phyloP scores from a whole-genome alignment of 805 yeast species.

The Metschnikowia matae region DNA sequence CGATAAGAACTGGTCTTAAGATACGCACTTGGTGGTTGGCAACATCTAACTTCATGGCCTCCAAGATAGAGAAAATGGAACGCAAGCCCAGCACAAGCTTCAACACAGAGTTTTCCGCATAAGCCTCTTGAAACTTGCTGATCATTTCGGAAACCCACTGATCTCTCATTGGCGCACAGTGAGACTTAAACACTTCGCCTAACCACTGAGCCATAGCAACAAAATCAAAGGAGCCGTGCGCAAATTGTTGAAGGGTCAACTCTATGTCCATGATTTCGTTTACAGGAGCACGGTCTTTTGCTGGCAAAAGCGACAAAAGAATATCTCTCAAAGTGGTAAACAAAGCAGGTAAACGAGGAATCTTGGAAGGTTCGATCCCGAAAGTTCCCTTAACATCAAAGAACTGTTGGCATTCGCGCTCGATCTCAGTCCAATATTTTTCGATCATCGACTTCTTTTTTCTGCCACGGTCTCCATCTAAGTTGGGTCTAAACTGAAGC shows the following conservation, averaged over 20 bases:
- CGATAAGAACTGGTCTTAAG: conserved; percentile 75
- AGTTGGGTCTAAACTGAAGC: conserved; percentile 83
- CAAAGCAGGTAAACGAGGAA: conserved; percentile 57
- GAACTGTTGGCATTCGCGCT: conserved; percentile 56
- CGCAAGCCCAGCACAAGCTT: conserved; percentile 72
- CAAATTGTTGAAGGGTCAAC: conserved; percentile 68
- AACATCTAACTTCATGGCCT: conserved; percentile 91
- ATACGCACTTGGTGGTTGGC: conserved; percentile 92
- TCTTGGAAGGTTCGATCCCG: conserved; percentile 16
- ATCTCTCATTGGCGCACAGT: conserved; percentile 96
- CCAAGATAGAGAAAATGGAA: conserved; percentile 75
- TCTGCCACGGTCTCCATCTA: conserved; percentile 87
- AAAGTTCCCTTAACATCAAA: conserved; percentile 18
- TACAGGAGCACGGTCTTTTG: conserved; percentile 64
- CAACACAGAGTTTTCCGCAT: conserved; percentile 39
- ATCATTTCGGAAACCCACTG: conserved; percentile 84
- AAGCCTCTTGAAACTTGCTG: conserved; percentile 49
- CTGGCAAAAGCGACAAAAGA: conserved; percentile 68
- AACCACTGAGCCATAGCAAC: conserved; percentile 70
- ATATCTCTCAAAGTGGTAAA: conserved; percentile 78
- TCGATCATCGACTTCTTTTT: conserved; percentile 73
- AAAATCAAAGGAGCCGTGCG: conserved; percentile 69
- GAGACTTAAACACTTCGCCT: conserved; percentile 72
- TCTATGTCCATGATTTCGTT: conserved; percentile 74
- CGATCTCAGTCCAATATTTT: conserved; percentile 78